phyloP scores from a whole-genome alignment of 1,284 basidiomycete species.

The Rhodotorula sp. region DNA sequence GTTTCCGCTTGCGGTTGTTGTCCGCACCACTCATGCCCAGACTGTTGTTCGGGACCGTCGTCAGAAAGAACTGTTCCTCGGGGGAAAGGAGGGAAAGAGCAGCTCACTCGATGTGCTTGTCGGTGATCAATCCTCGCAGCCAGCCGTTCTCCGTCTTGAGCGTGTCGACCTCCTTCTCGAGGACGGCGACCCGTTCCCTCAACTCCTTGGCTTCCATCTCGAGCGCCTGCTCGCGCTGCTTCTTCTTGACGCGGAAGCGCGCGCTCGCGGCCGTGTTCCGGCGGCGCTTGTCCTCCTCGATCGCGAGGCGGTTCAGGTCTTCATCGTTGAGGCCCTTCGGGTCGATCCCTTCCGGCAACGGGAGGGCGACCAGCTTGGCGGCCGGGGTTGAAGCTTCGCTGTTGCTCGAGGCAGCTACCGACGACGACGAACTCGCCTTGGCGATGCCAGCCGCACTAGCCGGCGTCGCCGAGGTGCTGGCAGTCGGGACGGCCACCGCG shows the following conservation, averaged over 20 bases:
- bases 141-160: constrained; percentile 90
- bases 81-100: no score
- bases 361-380: constrained; percentile 3
- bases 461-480: neutral
- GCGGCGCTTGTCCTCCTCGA: constrained; percentile 82
- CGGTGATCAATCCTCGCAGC: constrained; percentile 88
- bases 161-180: constrained; percentile 84
- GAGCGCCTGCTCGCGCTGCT: constrained; percentile 90
- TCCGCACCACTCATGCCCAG: constrained; percentile 18
- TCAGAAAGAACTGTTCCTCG: neutral
- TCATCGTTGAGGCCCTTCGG: constrained; percentile 30
- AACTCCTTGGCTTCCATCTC: constrained; percentile 87
- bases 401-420: constrained; percentile 15
- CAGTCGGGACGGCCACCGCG: neutral
- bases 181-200: constrained; percentile 72
- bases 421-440: neutral
- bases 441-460: neutral
- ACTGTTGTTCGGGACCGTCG: neutral
- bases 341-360: constrained; percentile 23
- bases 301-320: constrained; percentile 33
- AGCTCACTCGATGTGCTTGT: constrained; percentile 31
- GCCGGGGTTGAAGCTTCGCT: neutral
- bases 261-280: constrained; percentile 81
- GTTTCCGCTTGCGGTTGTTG: constrained; percentile 29
- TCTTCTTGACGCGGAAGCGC: constrained; percentile 96